Conservation (phyloP, 2,329 filamentous ascomycete species). For the Epichloe baconii region DNA sequence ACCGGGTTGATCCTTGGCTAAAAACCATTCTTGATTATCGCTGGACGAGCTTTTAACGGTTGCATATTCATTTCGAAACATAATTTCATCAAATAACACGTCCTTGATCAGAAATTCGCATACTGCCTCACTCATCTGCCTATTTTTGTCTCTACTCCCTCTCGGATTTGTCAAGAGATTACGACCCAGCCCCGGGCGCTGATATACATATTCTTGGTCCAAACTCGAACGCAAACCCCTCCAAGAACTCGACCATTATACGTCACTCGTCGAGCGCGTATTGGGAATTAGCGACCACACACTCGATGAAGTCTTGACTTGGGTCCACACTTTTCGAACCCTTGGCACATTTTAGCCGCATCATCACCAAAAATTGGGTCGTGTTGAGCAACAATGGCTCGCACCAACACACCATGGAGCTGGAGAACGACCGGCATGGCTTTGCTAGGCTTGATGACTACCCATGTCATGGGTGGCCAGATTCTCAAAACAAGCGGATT, state of each 20-base stretch:
- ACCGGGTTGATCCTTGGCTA: conserved; percentile 46
- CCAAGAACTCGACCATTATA: no score
- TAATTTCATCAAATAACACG: not conserved
- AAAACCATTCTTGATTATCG: conserved; percentile 9
- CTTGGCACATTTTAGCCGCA: no score
- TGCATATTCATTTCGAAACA: not conserved
- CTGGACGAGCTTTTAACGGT: conserved; percentile 2
- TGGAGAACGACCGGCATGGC: conserved; percentile 17
- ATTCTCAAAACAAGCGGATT: conserved; percentile 74
- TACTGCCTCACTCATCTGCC: not conserved
- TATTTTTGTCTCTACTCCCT: not conserved
- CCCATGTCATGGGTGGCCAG: conserved; percentile 48
- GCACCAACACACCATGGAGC: conserved; percentile 16
- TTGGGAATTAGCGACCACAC: no score
- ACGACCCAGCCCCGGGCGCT: not conserved
- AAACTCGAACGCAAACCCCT: no score
- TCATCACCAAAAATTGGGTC: not conserved
- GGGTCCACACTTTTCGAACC: no score
- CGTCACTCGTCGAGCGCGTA: no score
- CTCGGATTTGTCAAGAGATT: not conserved
- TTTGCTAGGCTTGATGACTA: conserved; percentile 23
- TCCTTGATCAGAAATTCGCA: not conserved
- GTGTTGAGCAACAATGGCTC: conserved; percentile 20
- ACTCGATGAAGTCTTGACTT: no score
- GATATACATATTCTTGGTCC: no score